Conservation (phyloP, 768 basidiomycete species). For the Suillus americanus region DNA sequence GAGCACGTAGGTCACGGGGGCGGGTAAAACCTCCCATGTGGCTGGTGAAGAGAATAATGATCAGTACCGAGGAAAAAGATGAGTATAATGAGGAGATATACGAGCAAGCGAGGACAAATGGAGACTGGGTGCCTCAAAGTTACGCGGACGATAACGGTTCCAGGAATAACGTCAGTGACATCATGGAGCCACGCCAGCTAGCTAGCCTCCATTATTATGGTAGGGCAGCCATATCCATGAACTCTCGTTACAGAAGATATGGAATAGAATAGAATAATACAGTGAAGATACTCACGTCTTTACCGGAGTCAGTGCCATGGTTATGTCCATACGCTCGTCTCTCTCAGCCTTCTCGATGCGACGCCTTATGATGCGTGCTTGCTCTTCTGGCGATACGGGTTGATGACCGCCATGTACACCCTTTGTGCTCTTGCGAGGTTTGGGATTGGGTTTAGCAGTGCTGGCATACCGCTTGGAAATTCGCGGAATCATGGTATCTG, state of each 20-base stretch:
- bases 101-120: neutral
- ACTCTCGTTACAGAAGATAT: neutral
- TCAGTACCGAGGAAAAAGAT: neutral
- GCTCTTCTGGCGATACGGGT: constrained; percentile 27
- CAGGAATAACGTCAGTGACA: neutral
- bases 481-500: constrained; percentile 8
- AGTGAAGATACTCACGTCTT: constrained; percentile 32
- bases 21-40: constrained; percentile 40
- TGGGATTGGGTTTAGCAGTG: neutral
- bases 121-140: neutral
- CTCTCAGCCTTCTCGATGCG: constrained; percentile 40
- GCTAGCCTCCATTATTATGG: neutral
- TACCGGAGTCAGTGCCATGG: constrained; percentile 33
- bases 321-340: constrained; percentile 41
- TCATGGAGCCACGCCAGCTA: neutral
- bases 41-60: constrained; percentile 28
- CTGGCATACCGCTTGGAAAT: constrained; percentile 7
- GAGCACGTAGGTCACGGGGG: constrained; percentile 31
- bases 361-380: constrained; percentile 16
- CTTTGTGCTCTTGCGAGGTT: constrained; percentile 6
- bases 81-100: constrained; percentile 11
- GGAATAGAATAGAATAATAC: neutral
- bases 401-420: neutral
- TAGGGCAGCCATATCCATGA: neutral
- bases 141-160: neutral